A percentile compares a stretch with the other conserved stretches of the same genome.
Evolutionary conservation across 805 yeast genomes (phyloP).

Genomic region (Saturnispora kantuleensis): DNA sequence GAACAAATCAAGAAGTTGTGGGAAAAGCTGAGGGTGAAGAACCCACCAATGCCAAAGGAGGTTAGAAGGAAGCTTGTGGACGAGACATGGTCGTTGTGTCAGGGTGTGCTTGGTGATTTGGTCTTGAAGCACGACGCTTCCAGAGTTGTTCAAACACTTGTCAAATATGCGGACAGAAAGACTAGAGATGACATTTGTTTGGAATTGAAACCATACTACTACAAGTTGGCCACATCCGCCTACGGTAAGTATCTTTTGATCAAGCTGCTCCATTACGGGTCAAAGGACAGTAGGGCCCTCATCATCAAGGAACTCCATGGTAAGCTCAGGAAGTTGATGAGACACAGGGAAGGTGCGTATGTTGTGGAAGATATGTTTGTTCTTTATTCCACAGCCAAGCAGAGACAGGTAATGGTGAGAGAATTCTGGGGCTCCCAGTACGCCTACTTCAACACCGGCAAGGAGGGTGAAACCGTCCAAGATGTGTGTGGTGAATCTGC

Average conservation of each 20-base stretch:
- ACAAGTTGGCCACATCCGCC: conserved; percentile 78
- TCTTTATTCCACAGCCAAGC: conserved; percentile 74
- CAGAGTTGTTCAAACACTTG: conserved; percentile 87
- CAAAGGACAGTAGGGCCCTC: conserved; percentile 64
- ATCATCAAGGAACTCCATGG: conserved; percentile 86
- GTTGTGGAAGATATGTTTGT: conserved; percentile 90
- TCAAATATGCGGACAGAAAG: conserved; percentile 74
- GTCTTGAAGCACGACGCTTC: conserved; percentile 95
- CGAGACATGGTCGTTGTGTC: conserved; percentile 77
- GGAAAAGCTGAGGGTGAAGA: conserved; percentile 84
- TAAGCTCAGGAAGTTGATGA: conserved; percentile 79
- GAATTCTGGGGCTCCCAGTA: conserved; percentile 97
- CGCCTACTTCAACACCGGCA: conserved; percentile 77
- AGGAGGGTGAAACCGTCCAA: conserved; percentile 48
- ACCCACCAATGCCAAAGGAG: conserved; percentile 69
- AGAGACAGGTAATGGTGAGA: conserved; percentile 81
- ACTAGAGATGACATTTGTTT: conserved; percentile 62
- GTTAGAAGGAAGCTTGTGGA: conserved; percentile 68
- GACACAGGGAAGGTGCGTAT: conserved; percentile 97
- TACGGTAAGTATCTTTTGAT: conserved; percentile 89
- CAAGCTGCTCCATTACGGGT: conserved; percentile 85
- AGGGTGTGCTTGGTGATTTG: conserved; percentile 69
- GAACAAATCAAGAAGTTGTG: conserved; percentile 78
- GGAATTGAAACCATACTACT: conserved; percentile 65
- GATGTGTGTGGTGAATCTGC: conserved; percentile 59